Evolutionary conservation across 108 stramenopile genomes (phyloP).

Genomic region (Discostella stelligeroides): DNA sequence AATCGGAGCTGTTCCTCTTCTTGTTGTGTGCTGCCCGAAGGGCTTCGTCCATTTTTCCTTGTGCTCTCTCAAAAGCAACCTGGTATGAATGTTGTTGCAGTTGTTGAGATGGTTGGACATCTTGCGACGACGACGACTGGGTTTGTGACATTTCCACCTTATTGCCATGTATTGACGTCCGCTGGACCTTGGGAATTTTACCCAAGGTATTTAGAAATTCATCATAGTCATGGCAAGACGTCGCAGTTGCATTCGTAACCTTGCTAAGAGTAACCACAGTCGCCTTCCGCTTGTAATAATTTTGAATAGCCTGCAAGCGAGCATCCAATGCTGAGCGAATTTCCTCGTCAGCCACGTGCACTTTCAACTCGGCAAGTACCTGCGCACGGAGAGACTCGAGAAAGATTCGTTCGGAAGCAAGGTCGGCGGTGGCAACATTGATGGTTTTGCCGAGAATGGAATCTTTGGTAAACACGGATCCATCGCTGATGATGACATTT

Average conservation of each 20-base stretch:
- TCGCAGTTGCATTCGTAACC: not conserved
- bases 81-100: conserved; percentile 14
- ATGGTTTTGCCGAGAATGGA: conserved; percentile 37
- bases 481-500: conserved; percentile 27
- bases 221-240: not conserved
- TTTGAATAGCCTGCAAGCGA: conserved; percentile 28
- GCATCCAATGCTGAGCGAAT: conserved; percentile 35
- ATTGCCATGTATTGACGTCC: conserved; percentile 8
- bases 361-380: conserved; percentile 44
- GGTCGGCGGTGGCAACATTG: conserved; percentile 28
- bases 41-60: conserved; percentile 29
- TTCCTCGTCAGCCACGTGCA: conserved; percentile 47
- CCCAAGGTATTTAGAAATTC: not conserved
- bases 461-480: conserved; percentile 46
- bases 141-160: not conserved
- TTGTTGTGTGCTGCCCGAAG: conserved; percentile 21
- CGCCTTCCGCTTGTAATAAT: conserved; percentile 40
- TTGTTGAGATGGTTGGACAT: not conserved
- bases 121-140: conserved; percentile 11
- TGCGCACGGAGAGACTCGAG: conserved; percentile 43
- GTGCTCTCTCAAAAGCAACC: conserved; percentile 33
- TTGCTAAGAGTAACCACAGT: conserved; percentile 20
- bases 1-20: too few species aligned
- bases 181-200: not conserved
- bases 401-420: conserved; percentile 41